Conservation (phyloP, 208 protist genomes). For the Acanthamoeba rhysodes region DNA sequence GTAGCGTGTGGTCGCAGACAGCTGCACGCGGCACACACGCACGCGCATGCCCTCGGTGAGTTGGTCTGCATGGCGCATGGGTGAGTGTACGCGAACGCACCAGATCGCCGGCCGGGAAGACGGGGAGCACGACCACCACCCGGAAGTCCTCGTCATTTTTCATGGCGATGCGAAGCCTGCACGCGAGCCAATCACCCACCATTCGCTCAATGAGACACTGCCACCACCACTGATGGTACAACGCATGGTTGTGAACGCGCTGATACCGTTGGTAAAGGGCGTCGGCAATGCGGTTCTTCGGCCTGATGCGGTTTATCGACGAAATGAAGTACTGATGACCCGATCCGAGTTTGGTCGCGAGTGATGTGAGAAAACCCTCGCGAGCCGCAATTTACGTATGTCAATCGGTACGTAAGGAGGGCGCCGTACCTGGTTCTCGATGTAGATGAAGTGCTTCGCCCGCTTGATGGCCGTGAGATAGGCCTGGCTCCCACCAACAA, state of each 20-base stretch:
- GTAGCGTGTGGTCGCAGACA: conserved; percentile 6
- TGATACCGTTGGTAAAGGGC: conserved; percentile 76
- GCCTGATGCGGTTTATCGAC: conserved; percentile 63
- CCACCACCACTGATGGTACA: no score
- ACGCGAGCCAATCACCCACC: not conserved
- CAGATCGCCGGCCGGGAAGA: conserved; percentile 78
- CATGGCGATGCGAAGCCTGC: conserved; percentile 61
- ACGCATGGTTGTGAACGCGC: not conserved
- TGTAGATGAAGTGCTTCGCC: conserved; percentile 86
- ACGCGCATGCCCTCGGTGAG: no score
- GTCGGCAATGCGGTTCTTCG: conserved; percentile 78
- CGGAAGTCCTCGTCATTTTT: conserved; percentile 61
- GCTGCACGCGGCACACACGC: not conserved
- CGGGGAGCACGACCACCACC: conserved; percentile 78
- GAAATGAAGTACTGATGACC: conserved; percentile 80
- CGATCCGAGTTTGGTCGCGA: no score
- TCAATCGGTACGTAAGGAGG: no score
- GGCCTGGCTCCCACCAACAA: not conserved
- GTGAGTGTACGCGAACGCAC: conserved; percentile 24
- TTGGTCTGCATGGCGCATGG: no score
- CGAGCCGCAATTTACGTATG: no score
- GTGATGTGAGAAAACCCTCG: no score
- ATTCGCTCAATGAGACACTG: no score
- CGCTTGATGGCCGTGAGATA: conserved; percentile 79
- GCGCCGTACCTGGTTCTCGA: conserved; percentile 71